phyloP scores from a whole-genome alignment of 768 basidiomycete genomes.

The Termitomyces sp. region DNA sequence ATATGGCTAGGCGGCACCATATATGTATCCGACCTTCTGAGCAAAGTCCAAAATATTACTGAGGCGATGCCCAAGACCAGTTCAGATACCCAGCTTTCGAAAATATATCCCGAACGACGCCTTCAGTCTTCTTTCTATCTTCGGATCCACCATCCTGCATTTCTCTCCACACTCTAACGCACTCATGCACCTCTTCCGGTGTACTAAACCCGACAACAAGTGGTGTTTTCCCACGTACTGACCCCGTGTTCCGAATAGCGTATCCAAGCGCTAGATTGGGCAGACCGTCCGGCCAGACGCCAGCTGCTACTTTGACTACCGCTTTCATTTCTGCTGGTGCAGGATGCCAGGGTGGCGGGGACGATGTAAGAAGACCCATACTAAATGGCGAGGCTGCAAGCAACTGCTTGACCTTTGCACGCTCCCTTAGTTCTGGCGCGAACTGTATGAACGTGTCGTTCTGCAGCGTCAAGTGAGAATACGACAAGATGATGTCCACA shows the following conservation, averaged over 20 bases:
- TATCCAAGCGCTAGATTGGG: conserved; percentile 73
- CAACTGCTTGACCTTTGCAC: conserved; percentile 67
- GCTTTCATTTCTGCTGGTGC: conserved; percentile 50
- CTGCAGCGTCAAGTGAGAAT: conserved; percentile 78
- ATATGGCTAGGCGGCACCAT: too few species aligned
- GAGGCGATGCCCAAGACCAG: conserved; percentile 73
- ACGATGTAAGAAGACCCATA: conserved; percentile 72
- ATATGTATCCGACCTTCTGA: neutral
- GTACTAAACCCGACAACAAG: conserved; percentile 72
- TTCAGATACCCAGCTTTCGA: conserved; percentile 50
- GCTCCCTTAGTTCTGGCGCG: conserved; percentile 50
- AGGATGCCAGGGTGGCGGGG: conserved; percentile 73
- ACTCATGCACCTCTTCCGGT: conserved; percentile 73
- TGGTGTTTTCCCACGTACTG: conserved; percentile 43
- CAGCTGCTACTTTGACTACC: conserved; percentile 38
- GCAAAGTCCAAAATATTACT: conserved; percentile 1
- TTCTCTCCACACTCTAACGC: conserved; percentile 64
- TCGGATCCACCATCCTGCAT: conserved; percentile 38
- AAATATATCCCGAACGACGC: conserved; percentile 41
- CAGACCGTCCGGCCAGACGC: conserved; percentile 44
- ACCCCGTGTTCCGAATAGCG: conserved; percentile 49
- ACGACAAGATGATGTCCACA: conserved; percentile 76
- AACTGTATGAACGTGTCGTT: conserved; percentile 60
- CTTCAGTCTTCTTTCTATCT: conserved; percentile 42
- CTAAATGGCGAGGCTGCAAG: conserved; percentile 79